Conservation (phyloP, 176 grass and related monocot species). For the Avena sativa region DNA sequence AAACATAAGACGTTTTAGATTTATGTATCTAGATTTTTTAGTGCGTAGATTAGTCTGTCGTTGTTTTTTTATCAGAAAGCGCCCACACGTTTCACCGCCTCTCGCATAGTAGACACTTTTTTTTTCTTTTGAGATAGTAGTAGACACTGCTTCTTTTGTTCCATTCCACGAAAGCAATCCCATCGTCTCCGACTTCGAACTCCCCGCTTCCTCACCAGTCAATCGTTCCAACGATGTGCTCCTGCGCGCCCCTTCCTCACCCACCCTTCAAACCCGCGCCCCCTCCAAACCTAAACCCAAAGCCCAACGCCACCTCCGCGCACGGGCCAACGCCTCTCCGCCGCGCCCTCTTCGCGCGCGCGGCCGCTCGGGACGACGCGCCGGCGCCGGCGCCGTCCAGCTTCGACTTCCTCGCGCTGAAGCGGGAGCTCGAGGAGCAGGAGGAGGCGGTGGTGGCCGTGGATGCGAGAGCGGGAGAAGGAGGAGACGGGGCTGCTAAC, state of each 20-base stretch:
- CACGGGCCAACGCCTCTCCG: background rate
- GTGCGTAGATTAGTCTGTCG: no score
- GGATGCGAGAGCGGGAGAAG: conserved; percentile 27
- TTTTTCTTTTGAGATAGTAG: background rate
- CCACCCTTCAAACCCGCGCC: conserved; percentile 33
- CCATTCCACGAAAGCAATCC: conserved; percentile 1
- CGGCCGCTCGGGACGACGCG: conserved; percentile 46
- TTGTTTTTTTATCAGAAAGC: background rate
- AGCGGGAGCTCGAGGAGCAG: conserved; percentile 78
- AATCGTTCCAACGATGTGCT: conserved; percentile 46
- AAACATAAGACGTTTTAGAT: no score
- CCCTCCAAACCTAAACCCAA: conserved; percentile 37
- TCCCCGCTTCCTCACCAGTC: background rate
- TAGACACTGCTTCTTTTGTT: background rate
- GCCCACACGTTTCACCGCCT: background rate
- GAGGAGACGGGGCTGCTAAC: background rate
- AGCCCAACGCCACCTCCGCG: background rate
- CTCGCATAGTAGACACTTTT: background rate
- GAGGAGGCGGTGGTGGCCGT: conserved; percentile 14
- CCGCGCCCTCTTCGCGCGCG: conserved; percentile 35
- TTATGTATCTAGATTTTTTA: no score
- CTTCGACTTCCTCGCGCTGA: conserved; percentile 86
- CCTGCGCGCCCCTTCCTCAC: conserved; percentile 41
- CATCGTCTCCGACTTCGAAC: conserved; percentile 21
- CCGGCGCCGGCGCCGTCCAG: conserved; percentile 47